Evolutionary conservation across 2,329 filamentous ascomycete genomes (phyloP).

Genomic region (Clonostachys rhizophaga): DNA sequence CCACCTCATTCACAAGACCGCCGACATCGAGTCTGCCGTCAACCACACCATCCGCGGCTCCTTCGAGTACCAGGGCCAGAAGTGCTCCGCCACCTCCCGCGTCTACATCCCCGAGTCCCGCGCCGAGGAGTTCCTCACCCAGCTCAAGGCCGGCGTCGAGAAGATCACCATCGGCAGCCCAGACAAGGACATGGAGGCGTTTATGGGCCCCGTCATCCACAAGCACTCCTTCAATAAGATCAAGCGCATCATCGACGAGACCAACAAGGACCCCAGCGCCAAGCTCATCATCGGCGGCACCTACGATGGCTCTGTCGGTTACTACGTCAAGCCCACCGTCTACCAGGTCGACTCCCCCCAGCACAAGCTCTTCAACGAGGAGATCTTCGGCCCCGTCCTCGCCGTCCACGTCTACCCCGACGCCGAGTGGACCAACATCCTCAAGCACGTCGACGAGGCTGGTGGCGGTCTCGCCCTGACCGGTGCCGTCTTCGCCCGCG

Average conservation of each 20-base stretch:
- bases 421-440: conserved; percentile 15
- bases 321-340: conserved; percentile 40
- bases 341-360: conserved; percentile 32
- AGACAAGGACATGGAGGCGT: conserved; percentile 25
- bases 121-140: conserved; percentile 24
- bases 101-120: conserved; percentile 49
- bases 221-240: conserved; percentile 38
- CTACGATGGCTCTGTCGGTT: conserved; percentile 34
- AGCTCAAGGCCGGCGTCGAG: conserved; percentile 7
- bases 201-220: conserved; percentile 45
- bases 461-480: conserved; percentile 49
- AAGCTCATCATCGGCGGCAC: conserved; percentile 37
- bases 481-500: conserved; percentile 64
- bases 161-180: conserved; percentile 19
- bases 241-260: conserved; percentile 34
- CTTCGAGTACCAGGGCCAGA: conserved; percentile 47
- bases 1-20: conserved; percentile 40
- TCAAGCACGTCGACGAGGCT: conserved; percentile 31
- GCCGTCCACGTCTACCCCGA: conserved; percentile 40
- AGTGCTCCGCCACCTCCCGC: conserved; percentile 44
- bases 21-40: conserved; percentile 38
- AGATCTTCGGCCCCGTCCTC: conserved; percentile 44
- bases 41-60: conserved; percentile 39
- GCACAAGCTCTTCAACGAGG: conserved; percentile 37
- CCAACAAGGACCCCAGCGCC: conserved; percentile 32